Evolutionary conservation across 73 alveolate genomes (phyloP).

Genomic region (Stentor roeselii): DNA sequence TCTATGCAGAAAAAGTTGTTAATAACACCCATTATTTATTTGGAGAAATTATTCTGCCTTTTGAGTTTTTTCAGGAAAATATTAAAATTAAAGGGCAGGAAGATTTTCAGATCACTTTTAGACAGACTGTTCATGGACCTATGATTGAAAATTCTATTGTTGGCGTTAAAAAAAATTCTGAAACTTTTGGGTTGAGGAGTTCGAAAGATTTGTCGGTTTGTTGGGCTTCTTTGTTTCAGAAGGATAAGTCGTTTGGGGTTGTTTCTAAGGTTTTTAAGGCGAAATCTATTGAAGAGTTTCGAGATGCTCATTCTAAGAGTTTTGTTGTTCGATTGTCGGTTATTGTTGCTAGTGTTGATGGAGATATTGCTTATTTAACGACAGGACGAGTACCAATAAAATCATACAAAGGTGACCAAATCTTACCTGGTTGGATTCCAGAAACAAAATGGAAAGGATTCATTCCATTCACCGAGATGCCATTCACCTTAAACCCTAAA

Average conservation of each 20-base stretch:
- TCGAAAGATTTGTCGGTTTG: not conserved
- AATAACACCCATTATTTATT: conserved; percentile 44
- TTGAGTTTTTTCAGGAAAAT: not conserved
- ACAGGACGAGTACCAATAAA: not conserved
- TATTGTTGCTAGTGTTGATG: not conserved
- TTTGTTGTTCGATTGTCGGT: not conserved
- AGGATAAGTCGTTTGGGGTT: not conserved
- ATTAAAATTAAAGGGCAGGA: not conserved
- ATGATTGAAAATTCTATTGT: not conserved
- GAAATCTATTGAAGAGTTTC: not conserved
- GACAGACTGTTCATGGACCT: not conserved
- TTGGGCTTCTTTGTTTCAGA: too few relatives aligned
- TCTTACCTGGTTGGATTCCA: not conserved
- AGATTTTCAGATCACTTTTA: not conserved
- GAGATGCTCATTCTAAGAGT: not conserved
- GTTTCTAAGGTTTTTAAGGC: not conserved
- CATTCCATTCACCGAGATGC: conserved; percentile 68
- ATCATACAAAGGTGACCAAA: not conserved
- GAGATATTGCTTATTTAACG: not conserved
- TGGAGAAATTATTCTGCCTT: not conserved
- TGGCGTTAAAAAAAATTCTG: not conserved
- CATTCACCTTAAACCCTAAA: conserved; percentile 79
- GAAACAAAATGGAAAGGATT: conserved; percentile 42
- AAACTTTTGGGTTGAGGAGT: not conserved
- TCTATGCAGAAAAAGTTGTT: conserved; percentile 74